Conservation (phyloP, 139 green algal species). For the Pseudopediastrum boryanum region DNA sequence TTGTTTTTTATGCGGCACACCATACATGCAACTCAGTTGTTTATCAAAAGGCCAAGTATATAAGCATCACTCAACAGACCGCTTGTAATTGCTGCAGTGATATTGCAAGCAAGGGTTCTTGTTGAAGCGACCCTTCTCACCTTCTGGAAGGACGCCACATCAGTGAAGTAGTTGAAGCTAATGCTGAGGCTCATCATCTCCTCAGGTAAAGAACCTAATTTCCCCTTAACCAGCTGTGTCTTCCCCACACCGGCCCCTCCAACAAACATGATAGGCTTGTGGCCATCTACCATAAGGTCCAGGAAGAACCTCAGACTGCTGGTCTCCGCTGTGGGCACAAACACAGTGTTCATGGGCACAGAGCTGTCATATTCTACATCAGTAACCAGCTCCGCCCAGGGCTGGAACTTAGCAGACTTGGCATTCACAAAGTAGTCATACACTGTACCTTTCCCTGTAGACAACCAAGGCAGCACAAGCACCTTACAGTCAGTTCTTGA, state of each 20-base stretch:
- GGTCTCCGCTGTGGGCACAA: constrained; percentile 89
- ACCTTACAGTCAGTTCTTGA: too few relatives aligned
- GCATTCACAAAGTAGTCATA: constrained; percentile 91
- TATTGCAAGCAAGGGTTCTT: too few relatives aligned
- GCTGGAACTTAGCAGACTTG: constrained; percentile 86
- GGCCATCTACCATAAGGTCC: constrained; percentile 79
- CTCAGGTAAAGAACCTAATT: constrained; percentile 73
- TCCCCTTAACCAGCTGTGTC: constrained; percentile 91
- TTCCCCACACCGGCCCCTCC: constrained; percentile 83
- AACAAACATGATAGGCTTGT: constrained; percentile 94
- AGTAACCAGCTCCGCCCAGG: constrained; percentile 84
- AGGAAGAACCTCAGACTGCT: constrained; percentile 86
- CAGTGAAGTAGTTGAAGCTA: constrained; percentile 91
- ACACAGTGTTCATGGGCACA: constrained; percentile 56
- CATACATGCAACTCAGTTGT: too few relatives aligned
- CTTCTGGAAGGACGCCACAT: constrained; percentile 62
- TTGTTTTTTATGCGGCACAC: too few relatives aligned
- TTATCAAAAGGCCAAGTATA: too few relatives aligned
- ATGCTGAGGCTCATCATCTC: constrained; percentile 76
- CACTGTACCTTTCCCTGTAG: constrained; percentile 74
- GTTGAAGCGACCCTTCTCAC: constrained; percentile 19
- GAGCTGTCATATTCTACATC: constrained; percentile 76
- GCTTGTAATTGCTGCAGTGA: too few relatives aligned
- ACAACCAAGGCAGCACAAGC: too few relatives aligned
- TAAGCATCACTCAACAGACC: too few relatives aligned